Percentiles rank a stretch among this genome's conserved stretches.
These are phyloP conservation scores for Neonectria magnoliae DNA, from an alignment of 2,329 filamentous ascomycete genomes.

Conservation along the genomic window DNA sequence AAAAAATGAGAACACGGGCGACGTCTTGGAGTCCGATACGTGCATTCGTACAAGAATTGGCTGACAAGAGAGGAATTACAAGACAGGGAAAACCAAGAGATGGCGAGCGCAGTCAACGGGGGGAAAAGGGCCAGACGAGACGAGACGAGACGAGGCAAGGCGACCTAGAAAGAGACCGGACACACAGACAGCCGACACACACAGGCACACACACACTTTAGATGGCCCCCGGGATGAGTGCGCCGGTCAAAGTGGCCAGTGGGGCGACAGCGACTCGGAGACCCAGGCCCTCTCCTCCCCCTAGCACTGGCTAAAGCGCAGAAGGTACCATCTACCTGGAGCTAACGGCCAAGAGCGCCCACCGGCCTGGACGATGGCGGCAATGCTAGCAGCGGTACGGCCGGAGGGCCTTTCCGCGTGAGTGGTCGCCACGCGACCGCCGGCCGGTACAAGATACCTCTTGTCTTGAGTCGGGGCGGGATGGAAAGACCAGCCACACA, in stretches of 20 bases:
- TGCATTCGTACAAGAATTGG: background rate
- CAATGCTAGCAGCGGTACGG: constrained; percentile 5
- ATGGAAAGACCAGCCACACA: background rate
- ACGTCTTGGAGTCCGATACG: background rate
- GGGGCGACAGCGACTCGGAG: constrained; percentile 7
- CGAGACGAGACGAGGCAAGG: too few species aligned
- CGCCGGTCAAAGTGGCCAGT: constrained; percentile 14
- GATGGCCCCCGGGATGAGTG: background rate
- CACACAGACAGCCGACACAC: background rate
- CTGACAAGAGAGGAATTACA: background rate
- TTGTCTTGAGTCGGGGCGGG: background rate
- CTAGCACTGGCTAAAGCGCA: constrained; percentile 3
- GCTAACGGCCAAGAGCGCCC: constrained; percentile 15
- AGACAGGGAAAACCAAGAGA: background rate
- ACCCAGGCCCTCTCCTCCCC: background rate
- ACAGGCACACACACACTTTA: background rate
- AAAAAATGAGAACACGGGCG: background rate
- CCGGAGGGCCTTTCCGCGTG: constrained; percentile 1
- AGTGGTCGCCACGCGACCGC: constrained; percentile 13
- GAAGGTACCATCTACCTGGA: constrained; percentile 19
- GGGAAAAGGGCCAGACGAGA: background rate
- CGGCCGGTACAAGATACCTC: constrained; percentile 11
- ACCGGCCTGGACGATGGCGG: background rate
- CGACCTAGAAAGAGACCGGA: background rate
- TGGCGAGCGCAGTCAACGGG: background rate